Conservation (phyloP, 768 basidiomycete species). For the Arthromyces matolae region DNA sequence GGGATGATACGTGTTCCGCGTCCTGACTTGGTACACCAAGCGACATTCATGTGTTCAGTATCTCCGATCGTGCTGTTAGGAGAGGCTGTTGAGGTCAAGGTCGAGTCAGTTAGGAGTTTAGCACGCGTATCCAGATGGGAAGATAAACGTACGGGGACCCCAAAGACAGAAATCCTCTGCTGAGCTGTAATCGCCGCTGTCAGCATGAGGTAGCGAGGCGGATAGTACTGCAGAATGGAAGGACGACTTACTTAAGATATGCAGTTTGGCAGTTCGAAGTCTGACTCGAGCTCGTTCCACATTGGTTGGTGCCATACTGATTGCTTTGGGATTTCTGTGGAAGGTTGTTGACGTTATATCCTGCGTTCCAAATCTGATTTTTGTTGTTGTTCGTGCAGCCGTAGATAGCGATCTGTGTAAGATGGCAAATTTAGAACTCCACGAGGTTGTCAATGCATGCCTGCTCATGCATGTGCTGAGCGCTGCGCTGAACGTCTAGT, state of each 20-base stretch:
- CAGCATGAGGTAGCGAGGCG: too few relatives aligned
- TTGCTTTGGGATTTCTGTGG: slow-evolving; percentile 52
- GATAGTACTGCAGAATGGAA: too few relatives aligned
- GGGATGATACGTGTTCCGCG: slow-evolving; percentile 75
- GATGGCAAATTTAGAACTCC: too few relatives aligned
- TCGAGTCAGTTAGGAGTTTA: not conserved
- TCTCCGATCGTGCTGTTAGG: slow-evolving; percentile 55
- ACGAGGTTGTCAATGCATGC: too few relatives aligned
- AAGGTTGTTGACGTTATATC: slow-evolving; percentile 39
- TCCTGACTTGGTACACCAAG: slow-evolving; percentile 73
- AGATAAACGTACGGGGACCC: slow-evolving; percentile 44
- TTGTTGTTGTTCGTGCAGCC: slow-evolving; percentile 35
- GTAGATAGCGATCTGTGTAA: slow-evolving; percentile 51
- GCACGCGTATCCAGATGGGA: not conserved
- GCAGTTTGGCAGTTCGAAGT: slow-evolving; percentile 68
- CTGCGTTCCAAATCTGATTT: slow-evolving; percentile 54
- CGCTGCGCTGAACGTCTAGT: too few relatives aligned
- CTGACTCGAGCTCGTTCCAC: slow-evolving; percentile 55
- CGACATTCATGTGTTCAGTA: slow-evolving; percentile 64
- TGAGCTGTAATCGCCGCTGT: too few relatives aligned
- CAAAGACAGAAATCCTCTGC: slow-evolving; percentile 69
- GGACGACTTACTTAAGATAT: slow-evolving; percentile 51
- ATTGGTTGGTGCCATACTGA: slow-evolving; percentile 65
- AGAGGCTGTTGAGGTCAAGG: slow-evolving; percentile 3
- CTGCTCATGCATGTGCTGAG: too few relatives aligned